A percentile compares a stretch with the other conserved stretches of the same genome.
phyloP scores from a whole-genome alignment of 116 monocot species.

The Dioscorea cayenensis region DNA sequence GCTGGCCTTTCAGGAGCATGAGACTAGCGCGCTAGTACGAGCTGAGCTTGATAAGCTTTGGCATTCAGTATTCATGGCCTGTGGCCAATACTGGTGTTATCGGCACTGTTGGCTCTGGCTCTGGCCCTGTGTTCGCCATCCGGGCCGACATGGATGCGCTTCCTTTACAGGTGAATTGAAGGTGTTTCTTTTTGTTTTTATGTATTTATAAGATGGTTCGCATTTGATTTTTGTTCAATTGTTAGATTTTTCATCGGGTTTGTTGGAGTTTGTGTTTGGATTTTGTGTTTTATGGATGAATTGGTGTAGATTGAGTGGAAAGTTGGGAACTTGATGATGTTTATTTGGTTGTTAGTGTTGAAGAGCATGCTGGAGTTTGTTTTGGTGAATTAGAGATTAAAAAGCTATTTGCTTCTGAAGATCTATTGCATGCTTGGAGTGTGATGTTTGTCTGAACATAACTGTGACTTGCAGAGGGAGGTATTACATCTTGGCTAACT shows the following conservation, averaged over 20 bases:
- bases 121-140: slow-evolving; percentile 42
- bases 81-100: slow-evolving; percentile 78
- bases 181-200: background rate
- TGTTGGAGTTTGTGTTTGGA: background rate
- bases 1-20: slow-evolving; percentile 61
- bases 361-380: too few relatives aligned
- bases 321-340: background rate
- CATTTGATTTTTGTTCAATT: background rate
- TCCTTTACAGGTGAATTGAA: slow-evolving; percentile 41
- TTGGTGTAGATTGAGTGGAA: background rate
- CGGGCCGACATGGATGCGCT: slow-evolving; percentile 87
- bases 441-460: too few relatives aligned
- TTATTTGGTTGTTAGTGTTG: background rate
- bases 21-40: slow-evolving; percentile 62
- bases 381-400: too few relatives aligned
- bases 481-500: too few relatives aligned
- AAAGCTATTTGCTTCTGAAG: too few relatives aligned
- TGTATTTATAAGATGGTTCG: background rate
- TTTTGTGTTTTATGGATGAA: too few relatives aligned
- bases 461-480: too few relatives aligned
- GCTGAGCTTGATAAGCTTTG: slow-evolving; percentile 62
- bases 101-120: slow-evolving; percentile 53
- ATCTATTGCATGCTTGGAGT: too few relatives aligned
- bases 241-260: background rate
- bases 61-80: slow-evolving; percentile 60